Base-by-base conservation (phyloP, 768 basidiomycete genomes). In the Tubosaeta sp. region DNA sequence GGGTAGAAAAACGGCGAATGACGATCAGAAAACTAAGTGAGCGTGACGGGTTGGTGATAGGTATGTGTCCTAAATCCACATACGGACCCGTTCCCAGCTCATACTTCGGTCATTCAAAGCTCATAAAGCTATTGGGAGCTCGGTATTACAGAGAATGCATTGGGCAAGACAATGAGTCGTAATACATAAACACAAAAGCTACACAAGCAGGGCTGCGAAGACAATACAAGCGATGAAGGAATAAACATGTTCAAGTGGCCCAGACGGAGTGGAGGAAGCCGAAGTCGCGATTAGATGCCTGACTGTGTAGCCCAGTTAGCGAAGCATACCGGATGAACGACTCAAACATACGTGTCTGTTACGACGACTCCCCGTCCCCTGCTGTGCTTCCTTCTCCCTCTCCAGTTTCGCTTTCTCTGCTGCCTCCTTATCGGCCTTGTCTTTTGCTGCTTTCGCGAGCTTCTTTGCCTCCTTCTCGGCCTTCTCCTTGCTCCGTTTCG, bases 1-100 rank as follows among this genome's bases (percentile, higher is more conserved):
- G 79, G 82, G 53, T 56, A 65, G 55, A 70, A 73, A 63, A 52
- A 4, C 45, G 4, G 44, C 18, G 10, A 55, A 52, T 6, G 41
- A n/a, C 32, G 48, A 52, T 16, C 48, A 42, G 24, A 53, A 58
- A 68, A 63, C 71, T 35, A 60, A 70, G 46, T 74, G 69, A 71
- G 69, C 73, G 27, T 62, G 66, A 58, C 62, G 62, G 72, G 53
- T 22, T 50, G 73, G 48, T 70, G 46, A 68, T 65, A 48, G 52
- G 79, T 79, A 51, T 32, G 72, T 67, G 6, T 25, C 41, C 24
- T 22, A 32, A 13, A 7, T 42, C 3, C 43, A 10, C 4, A 4
- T 18, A 27, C 9, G 19, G 12, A 31, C 8, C 18, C 16, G 8
- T 31, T 36, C 22, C 32, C 16, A 13, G 13, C 42, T 62, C 42